A percentile compares a stretch with the other conserved stretches of the same genome.
Conservation (phyloP, 2,329 filamentous ascomycete species). For the Penicillium sp. region DNA sequence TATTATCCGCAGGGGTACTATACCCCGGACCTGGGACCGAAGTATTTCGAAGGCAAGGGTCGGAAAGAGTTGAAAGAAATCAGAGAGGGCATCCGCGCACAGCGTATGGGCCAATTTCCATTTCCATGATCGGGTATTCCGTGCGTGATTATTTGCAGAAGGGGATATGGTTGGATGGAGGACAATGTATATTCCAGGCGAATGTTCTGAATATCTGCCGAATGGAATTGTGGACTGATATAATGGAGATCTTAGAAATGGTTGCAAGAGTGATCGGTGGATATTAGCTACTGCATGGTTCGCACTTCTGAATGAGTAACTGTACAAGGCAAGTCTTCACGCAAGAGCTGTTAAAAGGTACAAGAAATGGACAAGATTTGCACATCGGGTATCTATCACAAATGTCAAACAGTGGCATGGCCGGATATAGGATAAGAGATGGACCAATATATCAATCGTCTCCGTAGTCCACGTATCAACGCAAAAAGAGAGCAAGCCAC, state of each 20-base stretch:
- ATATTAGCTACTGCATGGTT: not conserved
- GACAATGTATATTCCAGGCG: no score
- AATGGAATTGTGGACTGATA: no score
- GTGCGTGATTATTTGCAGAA: not conserved
- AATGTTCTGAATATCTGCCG: no score
- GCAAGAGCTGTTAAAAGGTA: not conserved
- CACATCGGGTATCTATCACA: constrained; percentile 32
- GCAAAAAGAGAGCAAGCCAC: constrained; percentile 2
- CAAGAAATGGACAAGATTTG: constrained; percentile 11
- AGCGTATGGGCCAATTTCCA: constrained; percentile 47
- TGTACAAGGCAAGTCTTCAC: constrained; percentile 1
- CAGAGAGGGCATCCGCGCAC: constrained; percentile 44
- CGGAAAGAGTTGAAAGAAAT: constrained; percentile 26
- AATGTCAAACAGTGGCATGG: constrained; percentile 6
- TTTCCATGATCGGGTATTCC: constrained; percentile 32
- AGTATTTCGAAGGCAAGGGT: constrained; percentile 52
- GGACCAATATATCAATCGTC: constrained; percentile 9
- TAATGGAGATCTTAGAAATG: no score
- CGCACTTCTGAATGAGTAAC: constrained; percentile 4
- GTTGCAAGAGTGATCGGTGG: constrained; percentile 5
- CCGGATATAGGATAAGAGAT: constrained; percentile 4
- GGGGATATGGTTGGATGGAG: not conserved
- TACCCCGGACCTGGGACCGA: constrained; percentile 62
- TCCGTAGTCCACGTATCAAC: constrained; percentile 1
- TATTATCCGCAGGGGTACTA: constrained; percentile 50